phyloP scores from a whole-genome alignment of 1,284 basidiomycete genomes.

The Wallemia mellicola region DNA sequence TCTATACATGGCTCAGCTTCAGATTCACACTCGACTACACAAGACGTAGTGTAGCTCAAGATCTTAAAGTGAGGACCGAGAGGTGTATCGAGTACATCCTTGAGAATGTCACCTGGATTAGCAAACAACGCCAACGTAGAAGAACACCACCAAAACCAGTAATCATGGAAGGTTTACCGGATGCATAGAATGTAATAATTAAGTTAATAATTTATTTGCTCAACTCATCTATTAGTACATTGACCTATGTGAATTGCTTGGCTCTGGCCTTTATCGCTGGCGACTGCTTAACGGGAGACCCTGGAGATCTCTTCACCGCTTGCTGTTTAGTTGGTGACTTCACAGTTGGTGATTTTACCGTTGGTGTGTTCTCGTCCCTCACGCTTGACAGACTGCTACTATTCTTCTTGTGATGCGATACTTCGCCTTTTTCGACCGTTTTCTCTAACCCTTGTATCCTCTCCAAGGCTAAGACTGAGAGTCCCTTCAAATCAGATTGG shows the following conservation, averaged over 20 bases:
- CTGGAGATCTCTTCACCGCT: not conserved
- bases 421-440: not conserved
- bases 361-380: not conserved
- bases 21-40: conserved; percentile 28
- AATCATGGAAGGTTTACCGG: not conserved
- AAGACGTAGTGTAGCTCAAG: not conserved
- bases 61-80: not conserved
- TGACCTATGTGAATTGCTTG: not conserved
- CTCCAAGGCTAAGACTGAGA: not conserved
- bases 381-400: not conserved
- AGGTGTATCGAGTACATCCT: not conserved
- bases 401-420: not conserved
- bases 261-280: not conserved
- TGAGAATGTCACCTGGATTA: not conserved
- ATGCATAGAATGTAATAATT: not conserved
- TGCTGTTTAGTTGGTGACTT: not conserved
- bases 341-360: not conserved
- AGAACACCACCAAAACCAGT: not conserved
- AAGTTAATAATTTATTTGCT: not conserved
- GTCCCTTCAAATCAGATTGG: not conserved
- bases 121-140: not conserved
- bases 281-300: not conserved
- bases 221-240: no score
- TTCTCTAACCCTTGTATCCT: not conserved
- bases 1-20: conserved; percentile 66